These are phyloP conservation scores for Naematelia aurantialba DNA, from an alignment of 768 basidiomycete species.

Conservation along the genomic window DNA sequence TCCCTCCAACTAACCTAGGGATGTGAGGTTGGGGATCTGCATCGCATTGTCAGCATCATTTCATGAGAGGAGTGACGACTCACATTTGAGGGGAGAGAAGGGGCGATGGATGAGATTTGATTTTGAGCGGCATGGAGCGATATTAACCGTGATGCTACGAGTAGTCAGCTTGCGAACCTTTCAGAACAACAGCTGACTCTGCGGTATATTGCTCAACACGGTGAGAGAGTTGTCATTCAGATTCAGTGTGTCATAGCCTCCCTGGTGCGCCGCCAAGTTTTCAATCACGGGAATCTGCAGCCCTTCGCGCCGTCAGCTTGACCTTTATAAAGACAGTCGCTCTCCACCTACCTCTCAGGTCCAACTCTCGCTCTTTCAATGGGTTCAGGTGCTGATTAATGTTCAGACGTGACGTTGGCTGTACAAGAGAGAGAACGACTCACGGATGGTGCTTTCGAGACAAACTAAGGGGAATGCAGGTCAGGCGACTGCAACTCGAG, in stretches of 20 bases:
- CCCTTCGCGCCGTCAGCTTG: conserved; percentile 21
- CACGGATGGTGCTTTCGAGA: conserved; percentile 41
- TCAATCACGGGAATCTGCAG: conserved; percentile 49
- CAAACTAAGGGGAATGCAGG: conserved; percentile 16
- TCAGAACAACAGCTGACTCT: conserved; percentile 30
- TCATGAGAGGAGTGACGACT: conserved; percentile 10
- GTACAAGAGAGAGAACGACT: conserved; percentile 14
- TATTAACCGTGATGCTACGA: conserved; percentile 42
- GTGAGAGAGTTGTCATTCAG: conserved; percentile 50
- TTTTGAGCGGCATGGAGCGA: conserved; percentile 46
- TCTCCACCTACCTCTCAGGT: conserved; percentile 44
- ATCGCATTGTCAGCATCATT: conserved; percentile 11
- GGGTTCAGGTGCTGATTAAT: conserved; percentile 45
- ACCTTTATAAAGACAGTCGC: not conserved
- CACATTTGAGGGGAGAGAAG: conserved; percentile 41
- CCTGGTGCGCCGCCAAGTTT: conserved; percentile 50
- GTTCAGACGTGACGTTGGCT: not conserved
- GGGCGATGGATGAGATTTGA: conserved; percentile 47
- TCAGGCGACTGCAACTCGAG: conserved; percentile 5
- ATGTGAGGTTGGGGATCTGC: conserved; percentile 50
- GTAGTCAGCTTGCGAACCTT: not conserved
- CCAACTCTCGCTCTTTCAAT: conserved; percentile 49
- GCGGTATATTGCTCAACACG: conserved; percentile 46
- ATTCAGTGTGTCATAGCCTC: conserved; percentile 49
- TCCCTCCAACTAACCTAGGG: conserved; percentile 38